These are phyloP conservation scores for Leishmania braziliensis DNA, from an alignment of 208 protist species.

Conservation along the genomic window DNA sequence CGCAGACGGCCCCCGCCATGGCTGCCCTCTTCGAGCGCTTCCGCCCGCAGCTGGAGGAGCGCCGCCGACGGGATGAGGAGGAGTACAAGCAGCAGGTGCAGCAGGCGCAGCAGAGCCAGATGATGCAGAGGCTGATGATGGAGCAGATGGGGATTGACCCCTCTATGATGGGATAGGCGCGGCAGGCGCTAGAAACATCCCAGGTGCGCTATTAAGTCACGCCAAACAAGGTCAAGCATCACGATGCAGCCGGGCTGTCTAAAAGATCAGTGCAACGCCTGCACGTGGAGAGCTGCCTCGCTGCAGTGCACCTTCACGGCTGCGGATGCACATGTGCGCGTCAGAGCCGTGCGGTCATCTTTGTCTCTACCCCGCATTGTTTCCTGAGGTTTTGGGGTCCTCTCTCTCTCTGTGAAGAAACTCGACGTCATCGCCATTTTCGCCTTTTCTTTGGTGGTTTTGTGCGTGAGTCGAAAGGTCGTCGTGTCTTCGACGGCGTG, in stretches of 20 bases:
- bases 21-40: conserved; percentile 61
- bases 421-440: not conserved
- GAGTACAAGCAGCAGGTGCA: conserved; percentile 82
- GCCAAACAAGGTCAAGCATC: no score
- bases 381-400: not conserved
- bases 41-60: conserved; percentile 73
- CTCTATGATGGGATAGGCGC: conserved; percentile 39
- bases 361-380: not conserved
- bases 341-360: not conserved
- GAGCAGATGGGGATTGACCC: conserved; percentile 87
- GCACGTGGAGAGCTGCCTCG: not conserved
- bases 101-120: conserved; percentile 80
- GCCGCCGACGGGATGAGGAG: conserved; percentile 75
- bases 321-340: not conserved
- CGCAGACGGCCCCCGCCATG: conserved; percentile 34
- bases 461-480: not conserved
- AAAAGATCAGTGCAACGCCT: no score
- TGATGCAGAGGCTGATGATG: conserved; percentile 91
- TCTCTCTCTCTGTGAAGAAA: not conserved
- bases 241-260: not conserved
- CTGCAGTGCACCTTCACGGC: not conserved
- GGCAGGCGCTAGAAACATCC: not conserved
- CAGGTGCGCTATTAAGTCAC: not conserved
- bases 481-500: not conserved
- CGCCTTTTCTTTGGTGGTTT: not conserved